phyloP scores from a whole-genome alignment of 306 rosid genomes.

The Ochetophila trinervis region DNA sequence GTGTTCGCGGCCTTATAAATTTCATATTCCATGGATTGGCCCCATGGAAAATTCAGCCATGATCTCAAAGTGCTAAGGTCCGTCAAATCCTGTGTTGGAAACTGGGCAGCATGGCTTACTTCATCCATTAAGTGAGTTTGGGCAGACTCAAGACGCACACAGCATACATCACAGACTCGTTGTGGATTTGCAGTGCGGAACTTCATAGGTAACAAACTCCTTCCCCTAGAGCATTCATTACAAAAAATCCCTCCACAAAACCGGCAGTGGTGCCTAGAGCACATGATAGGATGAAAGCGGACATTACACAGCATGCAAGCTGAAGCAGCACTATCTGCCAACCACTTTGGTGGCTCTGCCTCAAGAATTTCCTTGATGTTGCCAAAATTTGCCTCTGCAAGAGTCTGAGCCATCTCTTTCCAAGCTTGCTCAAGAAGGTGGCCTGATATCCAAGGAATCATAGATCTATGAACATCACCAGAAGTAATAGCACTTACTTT shows the following conservation, averaged over 20 bases:
- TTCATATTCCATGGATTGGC: slow-evolving; percentile 29
- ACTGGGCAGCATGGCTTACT: slow-evolving; percentile 19
- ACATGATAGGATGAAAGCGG: slow-evolving; percentile 24
- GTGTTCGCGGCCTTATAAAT: slow-evolving; percentile 25
- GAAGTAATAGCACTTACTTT: slow-evolving; percentile 10
- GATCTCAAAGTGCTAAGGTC: slow-evolving; percentile 17
- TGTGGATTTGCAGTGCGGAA: slow-evolving; percentile 16
- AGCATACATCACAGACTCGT: slow-evolving; percentile 25
- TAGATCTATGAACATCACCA: slow-evolving; percentile 16
- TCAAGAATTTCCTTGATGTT: slow-evolving; percentile 19
- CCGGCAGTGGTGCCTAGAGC: slow-evolving; percentile 28
- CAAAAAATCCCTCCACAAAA: slow-evolving; percentile 25
- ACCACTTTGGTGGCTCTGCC: slow-evolving; percentile 21
- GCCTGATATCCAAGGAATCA: slow-evolving; percentile 8
- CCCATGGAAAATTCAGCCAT: slow-evolving; percentile 31
- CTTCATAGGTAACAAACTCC: slow-evolving; percentile 19
- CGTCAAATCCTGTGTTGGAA: slow-evolving; percentile 25
- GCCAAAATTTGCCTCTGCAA: slow-evolving; percentile 23
- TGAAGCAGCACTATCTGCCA: slow-evolving; percentile 23
- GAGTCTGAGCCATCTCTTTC: slow-evolving; percentile 25
- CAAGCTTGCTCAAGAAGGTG: slow-evolving; percentile 23
- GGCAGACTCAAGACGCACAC: slow-evolving; percentile 21
- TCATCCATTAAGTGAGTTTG: slow-evolving; percentile 15
- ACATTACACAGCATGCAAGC: slow-evolving; percentile 25
- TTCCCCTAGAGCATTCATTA: slow-evolving; percentile 14